Evolutionary conservation across 805 yeast genomes (phyloP), one percentile per base, ranked within the genome.

Genomic region (Schizosaccharomyces cryophilus): DNA sequence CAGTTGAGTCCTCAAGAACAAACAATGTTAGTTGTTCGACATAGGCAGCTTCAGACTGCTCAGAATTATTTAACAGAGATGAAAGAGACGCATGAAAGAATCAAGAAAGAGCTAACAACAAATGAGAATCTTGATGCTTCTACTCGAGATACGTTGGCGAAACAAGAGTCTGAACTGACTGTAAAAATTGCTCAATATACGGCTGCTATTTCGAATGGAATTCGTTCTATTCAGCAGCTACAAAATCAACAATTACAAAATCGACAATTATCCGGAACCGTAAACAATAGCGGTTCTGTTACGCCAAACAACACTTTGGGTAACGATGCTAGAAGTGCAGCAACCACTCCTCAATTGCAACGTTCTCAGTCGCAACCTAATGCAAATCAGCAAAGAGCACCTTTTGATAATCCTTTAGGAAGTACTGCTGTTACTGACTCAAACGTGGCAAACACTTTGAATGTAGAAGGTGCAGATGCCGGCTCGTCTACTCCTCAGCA

Each of bases 41-140:
- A 56, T 21, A 56, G 60, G 24, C 60, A 56, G 21, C 47, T 56
- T 21, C 60, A 56, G 21, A 40, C 47, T 26, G 60, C 60, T 31
- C 47, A 56, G 42, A 56, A 26, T 21, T 35, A 56, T n/a, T 21
- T 40, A 26, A 56, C 30, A 13, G 47, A 56, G 17, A 40, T 56
- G 60, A 56, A 56, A 26, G 60, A 51, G 29, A 29, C 30, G 13
- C 31, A 19, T 17, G 56, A 17, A 17, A 21, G 56, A 21, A 51
- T 51, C n/a, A 51, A 51, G 35, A 21, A 51, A 15, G 56, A 51
- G n/a, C 56, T 51, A 4, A 17, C 56, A 17, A 51, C 56, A 9
- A 51, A 51, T 15, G 56, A 51, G 7, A 51, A 29, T 3, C 31
- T 51, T 21, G 56, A 51, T 35, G 7, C 56, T 21, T 5, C 19